A percentile compares a stretch with the other conserved stretches of the same genome.
Evolutionary conservation across 257 asterid species (phyloP).

Genomic region (Solanum corneliomulleri): DNA sequence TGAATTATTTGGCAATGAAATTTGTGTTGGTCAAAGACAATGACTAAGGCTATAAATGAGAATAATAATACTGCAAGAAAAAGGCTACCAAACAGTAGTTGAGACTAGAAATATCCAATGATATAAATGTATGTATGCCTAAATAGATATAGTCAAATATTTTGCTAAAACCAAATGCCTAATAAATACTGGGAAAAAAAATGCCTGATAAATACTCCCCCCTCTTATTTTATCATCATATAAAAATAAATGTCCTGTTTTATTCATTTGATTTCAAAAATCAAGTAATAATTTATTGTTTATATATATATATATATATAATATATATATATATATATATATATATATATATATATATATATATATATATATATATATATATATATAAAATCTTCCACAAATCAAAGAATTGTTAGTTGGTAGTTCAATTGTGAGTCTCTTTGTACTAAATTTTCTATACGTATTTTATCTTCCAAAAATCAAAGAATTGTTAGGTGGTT

Average conservation of each 20-base stretch:
- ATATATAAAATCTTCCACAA: too few species aligned
- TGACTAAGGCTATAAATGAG: background rate
- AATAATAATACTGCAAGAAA: background rate
- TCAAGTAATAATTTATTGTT: background rate
- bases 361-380: too few species aligned
- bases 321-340: too few species aligned
- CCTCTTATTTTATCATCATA: background rate
- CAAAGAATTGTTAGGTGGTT: background rate
- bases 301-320: too few species aligned
- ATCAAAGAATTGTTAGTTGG: too few species aligned
- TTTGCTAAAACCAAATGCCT: background rate
- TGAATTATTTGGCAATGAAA: background rate
- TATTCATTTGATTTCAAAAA: background rate
- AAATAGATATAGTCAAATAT: background rate
- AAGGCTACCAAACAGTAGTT: background rate
- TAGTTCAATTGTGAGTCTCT: too few species aligned
- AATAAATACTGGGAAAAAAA: background rate
- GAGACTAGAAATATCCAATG: background rate
- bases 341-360: too few species aligned
- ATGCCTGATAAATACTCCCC: background rate
- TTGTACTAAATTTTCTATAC: background rate
- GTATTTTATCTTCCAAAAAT: background rate
- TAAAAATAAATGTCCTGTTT: background rate
- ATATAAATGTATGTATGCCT: background rate
- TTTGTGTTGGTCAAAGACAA: background rate